Evolutionary conservation across 2,329 filamentous ascomycete genomes (phyloP).

Genomic region (Arthrobotrys iridis): DNA sequence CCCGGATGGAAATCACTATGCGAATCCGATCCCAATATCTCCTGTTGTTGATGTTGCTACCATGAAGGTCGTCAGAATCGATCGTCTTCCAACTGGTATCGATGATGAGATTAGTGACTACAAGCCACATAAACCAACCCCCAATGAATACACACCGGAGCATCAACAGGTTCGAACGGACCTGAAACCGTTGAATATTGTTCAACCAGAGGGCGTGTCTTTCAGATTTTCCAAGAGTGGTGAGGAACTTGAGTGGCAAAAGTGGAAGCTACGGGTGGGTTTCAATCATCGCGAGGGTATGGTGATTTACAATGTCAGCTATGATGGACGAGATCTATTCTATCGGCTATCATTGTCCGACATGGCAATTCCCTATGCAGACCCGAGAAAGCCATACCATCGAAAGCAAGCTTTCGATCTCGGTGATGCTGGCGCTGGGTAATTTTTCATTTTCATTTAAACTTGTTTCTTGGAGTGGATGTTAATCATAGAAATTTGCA

Average conservation of each 20-base stretch:
- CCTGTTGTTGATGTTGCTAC: slow-evolving; percentile 73
- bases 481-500: slow-evolving; percentile 63
- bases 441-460: neutral
- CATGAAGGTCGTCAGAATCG: slow-evolving; percentile 74
- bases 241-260: slow-evolving; percentile 70
- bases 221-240: slow-evolving; percentile 63
- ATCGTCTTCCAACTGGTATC: slow-evolving; percentile 73
- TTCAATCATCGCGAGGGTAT: slow-evolving; percentile 74
- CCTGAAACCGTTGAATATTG: slow-evolving; percentile 72
- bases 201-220: slow-evolving; percentile 73
- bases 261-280: slow-evolving; percentile 71
- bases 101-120: slow-evolving; percentile 69
- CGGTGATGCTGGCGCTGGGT: slow-evolving; percentile 67
- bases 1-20: slow-evolving; percentile 76
- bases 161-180: slow-evolving; percentile 70
- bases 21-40: slow-evolving; percentile 73
- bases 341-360: slow-evolving; percentile 74
- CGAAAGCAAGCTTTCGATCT: slow-evolving; percentile 77
- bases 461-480: neutral
- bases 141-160: slow-evolving; percentile 74
- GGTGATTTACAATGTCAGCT: slow-evolving; percentile 74
- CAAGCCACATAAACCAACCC: slow-evolving; percentile 67
- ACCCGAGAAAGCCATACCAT: slow-evolving; percentile 74
- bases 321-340: slow-evolving; percentile 72
- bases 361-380: slow-evolving; percentile 71